These are phyloP conservation scores for Scleroderma citrinum DNA, from an alignment of 768 basidiomycete species.

Conservation along the genomic window DNA sequence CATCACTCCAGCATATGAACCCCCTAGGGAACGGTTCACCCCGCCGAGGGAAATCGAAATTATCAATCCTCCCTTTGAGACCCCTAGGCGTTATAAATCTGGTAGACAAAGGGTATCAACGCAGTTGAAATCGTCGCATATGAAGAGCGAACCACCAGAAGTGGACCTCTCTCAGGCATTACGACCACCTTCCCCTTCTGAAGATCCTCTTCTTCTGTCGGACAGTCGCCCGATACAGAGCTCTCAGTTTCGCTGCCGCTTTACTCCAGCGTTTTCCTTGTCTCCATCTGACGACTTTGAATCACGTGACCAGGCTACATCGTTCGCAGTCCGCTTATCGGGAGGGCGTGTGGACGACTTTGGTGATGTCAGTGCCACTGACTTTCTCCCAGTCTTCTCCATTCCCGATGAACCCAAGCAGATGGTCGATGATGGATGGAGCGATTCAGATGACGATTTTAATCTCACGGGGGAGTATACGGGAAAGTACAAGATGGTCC, in stretches of 20 bases:
- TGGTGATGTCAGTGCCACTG: background rate
- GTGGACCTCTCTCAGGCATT: slow-evolving; percentile 53
- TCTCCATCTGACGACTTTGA: slow-evolving; percentile 19
- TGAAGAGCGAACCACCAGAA: slow-evolving; percentile 65
- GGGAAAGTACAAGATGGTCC: slow-evolving; percentile 51
- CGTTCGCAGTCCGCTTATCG: slow-evolving; percentile 21
- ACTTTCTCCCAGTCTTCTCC: slow-evolving; percentile 16
- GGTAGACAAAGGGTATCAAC: slow-evolving; percentile 31
- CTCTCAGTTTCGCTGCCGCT: slow-evolving; percentile 25
- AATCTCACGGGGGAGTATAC: slow-evolving; percentile 56
- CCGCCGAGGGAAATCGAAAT: slow-evolving; percentile 60
- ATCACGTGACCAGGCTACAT: background rate
- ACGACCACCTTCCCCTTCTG: slow-evolving; percentile 68
- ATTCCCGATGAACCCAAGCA: slow-evolving; percentile 3
- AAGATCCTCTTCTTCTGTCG: slow-evolving; percentile 66
- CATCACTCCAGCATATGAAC: slow-evolving; percentile 58
- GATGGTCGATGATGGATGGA: slow-evolving; percentile 13
- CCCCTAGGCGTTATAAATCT: slow-evolving; percentile 29
- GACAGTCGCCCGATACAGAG: slow-evolving; percentile 31
- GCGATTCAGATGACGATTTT: slow-evolving; percentile 28
- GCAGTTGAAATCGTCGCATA: slow-evolving; percentile 15
- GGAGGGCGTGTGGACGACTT: background rate
- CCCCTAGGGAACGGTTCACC: slow-evolving; percentile 61
- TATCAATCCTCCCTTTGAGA: slow-evolving; percentile 28
- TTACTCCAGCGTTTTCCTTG: slow-evolving; percentile 33